phyloP scores from a whole-genome alignment of 225 moss, liverwort and hornwort genomes.

The Sphagnum tenellum region DNA sequence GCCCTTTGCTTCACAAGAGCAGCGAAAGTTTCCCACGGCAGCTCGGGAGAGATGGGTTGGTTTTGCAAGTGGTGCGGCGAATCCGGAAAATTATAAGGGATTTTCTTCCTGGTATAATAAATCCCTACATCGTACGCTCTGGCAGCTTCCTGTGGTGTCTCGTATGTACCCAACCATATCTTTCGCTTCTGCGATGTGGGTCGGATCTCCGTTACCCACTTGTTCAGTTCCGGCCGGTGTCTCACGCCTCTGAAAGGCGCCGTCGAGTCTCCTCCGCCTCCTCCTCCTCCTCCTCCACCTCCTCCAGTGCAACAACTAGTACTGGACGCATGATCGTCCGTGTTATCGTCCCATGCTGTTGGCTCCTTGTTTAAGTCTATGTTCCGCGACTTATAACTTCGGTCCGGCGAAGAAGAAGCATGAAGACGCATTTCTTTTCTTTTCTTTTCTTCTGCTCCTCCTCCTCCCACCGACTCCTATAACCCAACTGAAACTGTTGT shows the following conservation, averaged over 20 bases:
- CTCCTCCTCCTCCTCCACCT: too few species aligned
- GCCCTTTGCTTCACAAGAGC: background rate
- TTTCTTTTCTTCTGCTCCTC: too few species aligned
- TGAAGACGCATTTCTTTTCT: too few species aligned
- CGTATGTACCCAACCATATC: slow-evolving; percentile 43
- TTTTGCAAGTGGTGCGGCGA: slow-evolving; percentile 24
- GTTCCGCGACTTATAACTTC: too few species aligned
- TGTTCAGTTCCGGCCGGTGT: slow-evolving; percentile 20
- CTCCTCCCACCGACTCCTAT: too few species aligned
- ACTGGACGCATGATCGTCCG: too few species aligned
- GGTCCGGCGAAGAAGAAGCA: too few species aligned
- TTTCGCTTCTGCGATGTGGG: slow-evolving; percentile 18
- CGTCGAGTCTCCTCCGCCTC: too few species aligned
- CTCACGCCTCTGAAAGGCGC: slow-evolving; percentile 26
- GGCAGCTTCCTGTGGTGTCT: slow-evolving; percentile 25
- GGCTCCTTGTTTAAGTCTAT: too few species aligned
- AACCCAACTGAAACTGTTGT: too few species aligned
- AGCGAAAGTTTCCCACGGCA: slow-evolving; percentile 24
- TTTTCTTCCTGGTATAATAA: slow-evolving; percentile 25
- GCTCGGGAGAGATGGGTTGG: slow-evolving; percentile 10
- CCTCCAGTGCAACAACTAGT: too few species aligned
- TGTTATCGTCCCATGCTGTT: too few species aligned
- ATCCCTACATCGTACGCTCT: slow-evolving; percentile 40
- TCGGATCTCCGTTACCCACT: slow-evolving; percentile 43
- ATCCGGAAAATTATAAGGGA: slow-evolving; percentile 22